Conservation (phyloP, 176 grass and related monocot genomes). For the Aegilops speltoides region DNA sequence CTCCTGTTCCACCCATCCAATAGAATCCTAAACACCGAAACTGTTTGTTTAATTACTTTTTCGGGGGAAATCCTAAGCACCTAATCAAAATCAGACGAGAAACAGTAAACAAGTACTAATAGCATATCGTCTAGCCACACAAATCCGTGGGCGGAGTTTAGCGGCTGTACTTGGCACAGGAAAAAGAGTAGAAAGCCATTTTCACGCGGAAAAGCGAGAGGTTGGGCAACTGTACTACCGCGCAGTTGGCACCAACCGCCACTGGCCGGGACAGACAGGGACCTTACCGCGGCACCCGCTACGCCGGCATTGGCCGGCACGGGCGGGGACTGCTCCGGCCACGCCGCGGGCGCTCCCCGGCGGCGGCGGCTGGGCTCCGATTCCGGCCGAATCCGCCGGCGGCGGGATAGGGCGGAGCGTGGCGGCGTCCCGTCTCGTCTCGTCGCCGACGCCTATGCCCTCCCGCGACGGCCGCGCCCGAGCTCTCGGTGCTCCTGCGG, state of each 20-base stretch:
- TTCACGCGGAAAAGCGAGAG: constrained; percentile 24
- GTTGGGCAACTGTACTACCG: background rate
- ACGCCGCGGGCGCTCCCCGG: constrained; percentile 5
- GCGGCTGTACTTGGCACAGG: constrained; percentile 11
- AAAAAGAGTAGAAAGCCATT: background rate
- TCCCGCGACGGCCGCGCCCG: background rate
- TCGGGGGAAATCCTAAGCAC: too few species aligned
- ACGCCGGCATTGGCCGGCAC: constrained; percentile 33
- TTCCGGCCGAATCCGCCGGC: constrained; percentile 15
- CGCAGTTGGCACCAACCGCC: constrained; percentile 49
- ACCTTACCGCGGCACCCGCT: constrained; percentile 38
- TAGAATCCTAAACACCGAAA: background rate
- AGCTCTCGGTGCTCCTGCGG: background rate
- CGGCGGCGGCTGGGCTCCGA: background rate
- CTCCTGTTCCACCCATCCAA: constrained; percentile 36
- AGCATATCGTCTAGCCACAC: background rate
- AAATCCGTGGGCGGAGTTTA: constrained; percentile 14
- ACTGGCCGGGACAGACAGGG: constrained; percentile 30
- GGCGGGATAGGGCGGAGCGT: background rate
- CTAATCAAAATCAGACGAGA: background rate
- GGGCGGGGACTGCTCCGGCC: background rate
- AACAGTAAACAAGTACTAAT: background rate
- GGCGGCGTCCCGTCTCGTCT: background rate
- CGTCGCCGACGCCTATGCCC: constrained; percentile 2
- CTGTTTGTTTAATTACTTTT: background rate